Percentiles rank a stretch among this genome's conserved stretches.
Evolutionary conservation across 345 rosid species (phyloP).

Genomic region (Lepidium sativum): DNA sequence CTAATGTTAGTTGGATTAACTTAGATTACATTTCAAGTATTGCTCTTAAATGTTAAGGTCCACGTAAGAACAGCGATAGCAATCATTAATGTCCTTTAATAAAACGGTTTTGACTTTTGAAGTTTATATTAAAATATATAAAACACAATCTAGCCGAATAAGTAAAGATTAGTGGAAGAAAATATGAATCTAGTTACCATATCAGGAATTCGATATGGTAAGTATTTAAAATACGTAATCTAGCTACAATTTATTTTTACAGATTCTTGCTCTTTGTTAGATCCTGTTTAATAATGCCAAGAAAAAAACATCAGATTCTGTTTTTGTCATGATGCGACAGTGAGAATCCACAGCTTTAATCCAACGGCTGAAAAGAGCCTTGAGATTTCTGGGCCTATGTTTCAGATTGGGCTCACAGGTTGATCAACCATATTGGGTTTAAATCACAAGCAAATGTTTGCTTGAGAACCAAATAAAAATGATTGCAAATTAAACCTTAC

Average conservation of each 20-base stretch:
- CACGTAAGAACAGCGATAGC: neutral
- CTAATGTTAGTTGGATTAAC: neutral
- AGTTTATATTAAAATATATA: neutral
- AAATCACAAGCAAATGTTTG: constrained; percentile 2
- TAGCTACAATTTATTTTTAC: too few relatives aligned
- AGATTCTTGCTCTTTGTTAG: neutral
- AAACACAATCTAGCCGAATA: neutral
- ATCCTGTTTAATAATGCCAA: neutral
- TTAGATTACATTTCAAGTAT: constrained; percentile 9
- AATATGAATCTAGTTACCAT: neutral
- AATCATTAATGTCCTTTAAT: neutral
- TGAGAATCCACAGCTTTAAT: neutral
- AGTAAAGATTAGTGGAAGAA: neutral
- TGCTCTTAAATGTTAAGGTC: neutral
- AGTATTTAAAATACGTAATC: neutral
- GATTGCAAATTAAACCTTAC: constrained; percentile 11
- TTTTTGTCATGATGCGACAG: neutral
- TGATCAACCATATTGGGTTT: neutral
- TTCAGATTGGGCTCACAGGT: neutral
- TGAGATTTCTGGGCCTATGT: neutral
- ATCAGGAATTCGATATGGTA: neutral
- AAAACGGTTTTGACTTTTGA: neutral
- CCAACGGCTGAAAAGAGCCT: neutral
- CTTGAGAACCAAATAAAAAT: constrained; percentile 8
- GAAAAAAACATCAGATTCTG: neutral